phyloP scores from a whole-genome alignment of 1,284 basidiomycete species.

The Rhodofomes roseus region DNA sequence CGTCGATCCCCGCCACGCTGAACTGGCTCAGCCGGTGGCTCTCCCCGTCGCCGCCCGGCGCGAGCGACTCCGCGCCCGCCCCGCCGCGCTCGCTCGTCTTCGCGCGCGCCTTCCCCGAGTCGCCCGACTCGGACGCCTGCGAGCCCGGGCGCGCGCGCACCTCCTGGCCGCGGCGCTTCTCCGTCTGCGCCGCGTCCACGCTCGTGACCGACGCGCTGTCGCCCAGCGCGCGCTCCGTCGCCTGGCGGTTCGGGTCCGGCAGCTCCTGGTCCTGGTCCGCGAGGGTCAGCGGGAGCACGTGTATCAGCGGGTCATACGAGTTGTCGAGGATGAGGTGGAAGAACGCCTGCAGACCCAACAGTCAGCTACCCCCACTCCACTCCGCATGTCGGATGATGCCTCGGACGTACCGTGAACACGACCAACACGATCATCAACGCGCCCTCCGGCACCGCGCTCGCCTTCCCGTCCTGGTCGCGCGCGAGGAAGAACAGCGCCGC shows the following conservation, averaged over 20 bases:
- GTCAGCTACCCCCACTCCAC: background rate
- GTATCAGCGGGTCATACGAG: constrained; percentile 64
- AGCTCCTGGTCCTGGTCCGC: constrained; percentile 62
- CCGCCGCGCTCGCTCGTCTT: constrained; percentile 4
- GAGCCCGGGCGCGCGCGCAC: constrained; percentile 4
- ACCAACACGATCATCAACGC: constrained; percentile 84
- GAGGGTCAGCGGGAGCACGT: constrained; percentile 72
- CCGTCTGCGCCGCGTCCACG: constrained; percentile 1
- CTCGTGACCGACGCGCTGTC: constrained; percentile 15
- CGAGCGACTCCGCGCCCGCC: background rate
- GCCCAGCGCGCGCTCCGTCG: constrained; percentile 16
- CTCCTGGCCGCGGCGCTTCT: constrained; percentile 5
- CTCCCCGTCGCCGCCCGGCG: background rate
- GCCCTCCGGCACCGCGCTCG: constrained; percentile 68
- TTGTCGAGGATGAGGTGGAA: constrained; percentile 67
- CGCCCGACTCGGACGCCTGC: background rate
- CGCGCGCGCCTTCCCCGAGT: background rate
- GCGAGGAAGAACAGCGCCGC: constrained; percentile 88
- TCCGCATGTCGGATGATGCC: background rate
- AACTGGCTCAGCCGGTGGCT: background rate
- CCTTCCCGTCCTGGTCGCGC: constrained; percentile 43
- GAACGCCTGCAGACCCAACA: constrained; percentile 43
- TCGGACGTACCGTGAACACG: constrained; percentile 61
- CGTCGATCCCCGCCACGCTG: constrained; percentile 17
- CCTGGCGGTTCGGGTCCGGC: constrained; percentile 16